These are phyloP conservation scores for Alternaria triticimaculans DNA, from an alignment of 2,329 filamentous ascomycete species.

Conservation along the genomic window DNA sequence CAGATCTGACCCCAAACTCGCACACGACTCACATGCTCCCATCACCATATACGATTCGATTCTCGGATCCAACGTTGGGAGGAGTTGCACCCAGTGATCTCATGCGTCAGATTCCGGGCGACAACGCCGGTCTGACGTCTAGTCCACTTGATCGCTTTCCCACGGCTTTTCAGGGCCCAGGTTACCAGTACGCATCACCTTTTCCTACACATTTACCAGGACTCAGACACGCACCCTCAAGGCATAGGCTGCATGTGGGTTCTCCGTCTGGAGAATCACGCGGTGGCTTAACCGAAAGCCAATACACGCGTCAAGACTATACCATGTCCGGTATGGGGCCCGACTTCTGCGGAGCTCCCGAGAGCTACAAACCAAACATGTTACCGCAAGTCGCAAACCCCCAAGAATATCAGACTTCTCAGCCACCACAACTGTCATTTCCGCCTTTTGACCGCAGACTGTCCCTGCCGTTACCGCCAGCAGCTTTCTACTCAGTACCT, in stretches of 20 bases:
- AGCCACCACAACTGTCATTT: not conserved
- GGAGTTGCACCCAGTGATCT: not conserved
- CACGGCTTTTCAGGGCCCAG: not conserved
- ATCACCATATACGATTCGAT: not conserved
- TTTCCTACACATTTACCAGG: not conserved
- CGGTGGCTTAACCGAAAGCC: not conserved
- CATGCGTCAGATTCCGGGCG: not conserved
- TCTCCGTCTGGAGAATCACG: not conserved
- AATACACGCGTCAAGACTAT: conserved; percentile 1
- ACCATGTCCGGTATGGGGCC: not conserved
- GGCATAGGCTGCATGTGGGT: not conserved
- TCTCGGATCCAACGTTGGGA: not conserved
- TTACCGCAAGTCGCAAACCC: not conserved
- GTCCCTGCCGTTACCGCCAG: conserved; percentile 21
- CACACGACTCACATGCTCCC: not conserved
- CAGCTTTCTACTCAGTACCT: conserved; percentile 28
- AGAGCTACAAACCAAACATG: not conserved
- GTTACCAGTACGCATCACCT: no score
- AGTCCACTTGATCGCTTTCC: not conserved
- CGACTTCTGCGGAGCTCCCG: not conserved
- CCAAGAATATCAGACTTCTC: not conserved
- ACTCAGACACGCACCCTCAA: no score
- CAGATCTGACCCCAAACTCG: not conserved
- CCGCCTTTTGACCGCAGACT: not conserved
- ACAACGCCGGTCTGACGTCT: not conserved